Percentiles rank a stretch among this genome's conserved stretches.
Evolutionary conservation across 306 rosid species (phyloP).

Genomic region (Citrullus colocynthis): DNA sequence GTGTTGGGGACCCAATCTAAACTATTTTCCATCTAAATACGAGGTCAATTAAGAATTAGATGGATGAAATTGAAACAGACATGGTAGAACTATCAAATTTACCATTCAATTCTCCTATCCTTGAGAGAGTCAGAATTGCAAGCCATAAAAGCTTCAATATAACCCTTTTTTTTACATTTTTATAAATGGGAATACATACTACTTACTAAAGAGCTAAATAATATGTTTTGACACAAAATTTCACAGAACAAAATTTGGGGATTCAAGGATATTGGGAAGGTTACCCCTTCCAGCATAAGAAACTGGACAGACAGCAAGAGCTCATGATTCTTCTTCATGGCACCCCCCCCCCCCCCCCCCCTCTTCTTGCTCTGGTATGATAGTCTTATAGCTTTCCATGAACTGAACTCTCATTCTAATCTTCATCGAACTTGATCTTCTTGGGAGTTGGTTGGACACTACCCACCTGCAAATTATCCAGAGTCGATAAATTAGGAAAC

Average conservation of each 20-base stretch:
- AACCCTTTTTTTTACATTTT: background rate
- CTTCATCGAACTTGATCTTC: conserved; percentile 60
- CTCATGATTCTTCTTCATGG: background rate
- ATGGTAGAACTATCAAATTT: background rate
- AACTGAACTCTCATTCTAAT: background rate
- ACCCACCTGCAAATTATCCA: conserved; percentile 41
- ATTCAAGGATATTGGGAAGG: background rate
- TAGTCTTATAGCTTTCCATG: background rate
- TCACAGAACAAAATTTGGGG: background rate
- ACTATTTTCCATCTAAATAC: background rate
- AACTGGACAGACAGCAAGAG: background rate
- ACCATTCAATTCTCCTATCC: background rate
- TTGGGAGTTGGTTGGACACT: conserved; percentile 54
- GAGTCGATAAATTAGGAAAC: background rate
- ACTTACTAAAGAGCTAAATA: background rate
- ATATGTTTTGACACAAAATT: background rate
- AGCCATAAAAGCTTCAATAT: background rate
- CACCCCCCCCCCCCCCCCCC: no score
- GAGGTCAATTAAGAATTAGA: background rate
- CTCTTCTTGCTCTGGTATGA: background rate
- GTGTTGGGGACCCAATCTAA: background rate
- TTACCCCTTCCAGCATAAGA: background rate
- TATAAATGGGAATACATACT: background rate
- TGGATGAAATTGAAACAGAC: background rate
- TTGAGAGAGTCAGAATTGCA: background rate